Conservation (phyloP, 805 yeast species). For the Brettanomyces custersianus region DNA sequence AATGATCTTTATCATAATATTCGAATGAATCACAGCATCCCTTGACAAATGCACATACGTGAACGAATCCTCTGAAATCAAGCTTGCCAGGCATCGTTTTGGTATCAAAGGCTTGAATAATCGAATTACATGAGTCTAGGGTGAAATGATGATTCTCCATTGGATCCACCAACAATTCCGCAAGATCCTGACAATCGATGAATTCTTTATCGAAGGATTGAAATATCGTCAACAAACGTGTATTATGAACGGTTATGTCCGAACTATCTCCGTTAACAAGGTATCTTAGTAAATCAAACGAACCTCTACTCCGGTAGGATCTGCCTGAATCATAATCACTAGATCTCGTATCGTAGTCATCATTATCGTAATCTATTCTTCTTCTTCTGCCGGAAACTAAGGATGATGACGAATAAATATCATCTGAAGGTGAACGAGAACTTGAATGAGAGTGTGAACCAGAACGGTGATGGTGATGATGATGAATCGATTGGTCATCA, state of each 20-base stretch:
- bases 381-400: conserved; percentile 3
- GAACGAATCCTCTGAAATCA: conserved; percentile 21
- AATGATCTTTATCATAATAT: conserved; percentile 20
- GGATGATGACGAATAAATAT: conserved; percentile 15
- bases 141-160: conserved; percentile 12
- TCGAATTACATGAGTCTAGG: conserved; percentile 10
- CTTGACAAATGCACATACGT: conserved; percentile 21
- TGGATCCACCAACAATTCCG: conserved; percentile 16
- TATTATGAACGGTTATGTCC: conserved; percentile 17
- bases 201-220: conserved; percentile 10
- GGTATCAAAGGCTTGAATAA: conserved; percentile 15
- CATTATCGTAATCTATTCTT: too few species aligned
- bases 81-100: conserved; percentile 7
- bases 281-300: conserved; percentile 10
- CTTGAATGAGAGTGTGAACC: conserved; percentile 1
- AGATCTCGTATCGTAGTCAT: background rate
- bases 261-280: conserved; percentile 9
- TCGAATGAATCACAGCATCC: conserved; percentile 24
- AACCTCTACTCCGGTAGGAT: too few species aligned
- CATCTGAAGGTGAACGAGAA: conserved; percentile 1
- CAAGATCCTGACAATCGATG: conserved; percentile 10
- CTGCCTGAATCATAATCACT: background rate
- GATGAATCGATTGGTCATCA: background rate
- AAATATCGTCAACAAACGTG: conserved; percentile 13
- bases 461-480: conserved; percentile 2